Evolutionary conservation across 768 basidiomycete species (phyloP).

Genomic region (Strobilomyces confusus): DNA sequence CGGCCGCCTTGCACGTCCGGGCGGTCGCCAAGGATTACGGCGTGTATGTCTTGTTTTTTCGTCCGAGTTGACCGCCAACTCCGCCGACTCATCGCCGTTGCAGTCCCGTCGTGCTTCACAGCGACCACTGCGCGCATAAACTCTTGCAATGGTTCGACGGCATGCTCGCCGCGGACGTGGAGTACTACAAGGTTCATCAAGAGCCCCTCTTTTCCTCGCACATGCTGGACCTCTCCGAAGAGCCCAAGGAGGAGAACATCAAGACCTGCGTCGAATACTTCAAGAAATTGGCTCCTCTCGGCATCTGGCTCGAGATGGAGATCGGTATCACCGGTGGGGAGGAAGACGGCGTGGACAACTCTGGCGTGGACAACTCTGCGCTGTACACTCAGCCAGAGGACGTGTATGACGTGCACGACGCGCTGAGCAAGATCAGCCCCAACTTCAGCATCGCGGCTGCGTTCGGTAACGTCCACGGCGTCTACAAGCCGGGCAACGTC

Average conservation of each 20-base stretch:
- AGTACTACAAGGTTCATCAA: conserved; percentile 83
- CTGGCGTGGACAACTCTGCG: conserved; percentile 85
- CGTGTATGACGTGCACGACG: conserved; percentile 85
- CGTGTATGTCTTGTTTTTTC: conserved; percentile 60
- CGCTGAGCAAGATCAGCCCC: conserved; percentile 79
- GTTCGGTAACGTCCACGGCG: conserved; percentile 98
- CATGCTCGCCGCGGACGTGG: conserved; percentile 96
- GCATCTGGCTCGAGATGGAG: conserved; percentile 99
- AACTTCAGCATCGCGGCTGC: conserved; percentile 98
- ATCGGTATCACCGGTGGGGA: conserved; percentile 99
- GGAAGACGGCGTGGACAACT: conserved; percentile 99
- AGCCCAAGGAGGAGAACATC: conserved; percentile 91
- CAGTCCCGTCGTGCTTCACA: conserved; percentile 95
- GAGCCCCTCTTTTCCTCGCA: conserved; percentile 93
- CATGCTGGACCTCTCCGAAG: conserved; percentile 98
- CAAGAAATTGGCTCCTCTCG: conserved; percentile 87
- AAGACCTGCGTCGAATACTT: conserved; percentile 92
- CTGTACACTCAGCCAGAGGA: conserved; percentile 98
- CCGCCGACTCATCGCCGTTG: background rate
- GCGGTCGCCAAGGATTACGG: conserved; percentile 87
- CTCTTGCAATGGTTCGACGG: conserved; percentile 99
- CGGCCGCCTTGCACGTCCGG: conserved; percentile 90
- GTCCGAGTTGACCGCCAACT: background rate
- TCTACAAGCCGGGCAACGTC: conserved; percentile 99
- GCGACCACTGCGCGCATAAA: conserved; percentile 98